Evolutionary conservation across 192 early-diverging fungal species (phyloP).

Genomic region (Phlyctochytrium arcticum): DNA sequence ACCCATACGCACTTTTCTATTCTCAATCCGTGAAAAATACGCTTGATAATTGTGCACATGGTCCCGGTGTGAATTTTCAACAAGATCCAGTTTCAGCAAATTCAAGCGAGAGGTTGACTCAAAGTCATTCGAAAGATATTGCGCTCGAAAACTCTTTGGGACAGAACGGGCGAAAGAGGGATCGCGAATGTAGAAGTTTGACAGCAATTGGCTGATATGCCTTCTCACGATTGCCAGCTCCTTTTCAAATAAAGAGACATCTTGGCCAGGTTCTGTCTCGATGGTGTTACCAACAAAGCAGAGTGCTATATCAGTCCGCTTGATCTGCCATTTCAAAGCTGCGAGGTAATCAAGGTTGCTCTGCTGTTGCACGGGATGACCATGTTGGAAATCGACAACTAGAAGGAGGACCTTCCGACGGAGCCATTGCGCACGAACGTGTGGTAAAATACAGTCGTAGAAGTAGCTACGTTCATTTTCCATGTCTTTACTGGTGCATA

Average conservation of each 20-base stretch:
- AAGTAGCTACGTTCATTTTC: constrained; percentile 7
- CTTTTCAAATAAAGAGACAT: not conserved
- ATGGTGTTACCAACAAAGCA: not conserved
- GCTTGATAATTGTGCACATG: not conserved
- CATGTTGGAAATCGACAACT: not conserved
- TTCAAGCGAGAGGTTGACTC: not conserved
- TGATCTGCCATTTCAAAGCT: constrained; percentile 1
- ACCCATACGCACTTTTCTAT: constrained; percentile 14
- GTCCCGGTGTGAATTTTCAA: not conserved
- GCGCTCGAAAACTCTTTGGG: constrained; percentile 14
- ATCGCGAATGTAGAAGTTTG: constrained; percentile 10
- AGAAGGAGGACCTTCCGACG: not conserved
- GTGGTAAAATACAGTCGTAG: not conserved
- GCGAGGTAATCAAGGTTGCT: not conserved
- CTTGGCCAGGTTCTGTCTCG: too few relatives aligned
- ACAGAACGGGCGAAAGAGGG: constrained; percentile 12
- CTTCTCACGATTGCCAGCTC: too few relatives aligned
- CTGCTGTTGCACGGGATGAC: too few relatives aligned
- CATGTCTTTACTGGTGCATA: constrained; percentile 2
- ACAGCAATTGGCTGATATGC: not conserved
- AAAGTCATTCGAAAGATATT: constrained; percentile 1
- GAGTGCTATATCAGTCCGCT: not conserved
- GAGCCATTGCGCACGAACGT: not conserved
- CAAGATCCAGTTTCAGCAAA: not conserved
- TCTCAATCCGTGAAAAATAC: constrained; percentile 5